phyloP scores from a whole-genome alignment of 768 basidiomycete species.

The Boletus bicolor region DNA sequence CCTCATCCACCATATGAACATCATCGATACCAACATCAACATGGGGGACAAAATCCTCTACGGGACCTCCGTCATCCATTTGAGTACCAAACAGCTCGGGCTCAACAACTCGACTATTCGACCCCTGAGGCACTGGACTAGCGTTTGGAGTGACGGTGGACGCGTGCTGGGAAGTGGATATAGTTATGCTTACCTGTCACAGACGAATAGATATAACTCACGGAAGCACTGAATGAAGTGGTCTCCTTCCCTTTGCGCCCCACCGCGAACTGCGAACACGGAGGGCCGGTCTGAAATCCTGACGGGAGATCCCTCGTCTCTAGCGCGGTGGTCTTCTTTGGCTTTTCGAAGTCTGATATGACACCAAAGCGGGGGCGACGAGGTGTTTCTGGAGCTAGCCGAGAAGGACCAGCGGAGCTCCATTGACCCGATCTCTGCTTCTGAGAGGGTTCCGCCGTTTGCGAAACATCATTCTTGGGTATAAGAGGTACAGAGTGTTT shows the following conservation, averaged over 20 bases:
- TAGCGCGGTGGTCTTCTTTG: conserved; percentile 10
- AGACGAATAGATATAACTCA: background rate
- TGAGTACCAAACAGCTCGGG: conserved; percentile 22
- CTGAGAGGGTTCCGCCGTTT: conserved; percentile 41
- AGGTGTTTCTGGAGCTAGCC: conserved; percentile 35
- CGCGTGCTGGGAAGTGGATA: background rate
- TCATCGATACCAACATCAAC: conserved; percentile 31
- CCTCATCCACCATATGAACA: conserved; percentile 33
- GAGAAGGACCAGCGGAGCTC: conserved; percentile 28
- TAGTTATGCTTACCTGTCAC: background rate
- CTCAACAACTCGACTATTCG: conserved; percentile 8
- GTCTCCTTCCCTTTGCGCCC: conserved; percentile 21
- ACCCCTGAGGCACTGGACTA: conserved; percentile 19
- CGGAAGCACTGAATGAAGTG: background rate
- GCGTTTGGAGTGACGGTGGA: conserved; percentile 22
- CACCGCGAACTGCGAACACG: conserved; percentile 16
- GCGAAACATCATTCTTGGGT: conserved; percentile 42
- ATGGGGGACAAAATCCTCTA: conserved; percentile 14
- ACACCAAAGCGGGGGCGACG: conserved; percentile 34
- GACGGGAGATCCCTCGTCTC: conserved; percentile 25
- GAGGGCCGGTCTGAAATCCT: conserved; percentile 22
- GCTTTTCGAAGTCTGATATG: conserved; percentile 24
- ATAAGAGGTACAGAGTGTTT: conserved; percentile 47
- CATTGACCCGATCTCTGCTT: conserved; percentile 36
- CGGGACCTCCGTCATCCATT: conserved; percentile 8